Conservation (phyloP, 441 rosid genomes). For the Populus hybrid region DNA sequence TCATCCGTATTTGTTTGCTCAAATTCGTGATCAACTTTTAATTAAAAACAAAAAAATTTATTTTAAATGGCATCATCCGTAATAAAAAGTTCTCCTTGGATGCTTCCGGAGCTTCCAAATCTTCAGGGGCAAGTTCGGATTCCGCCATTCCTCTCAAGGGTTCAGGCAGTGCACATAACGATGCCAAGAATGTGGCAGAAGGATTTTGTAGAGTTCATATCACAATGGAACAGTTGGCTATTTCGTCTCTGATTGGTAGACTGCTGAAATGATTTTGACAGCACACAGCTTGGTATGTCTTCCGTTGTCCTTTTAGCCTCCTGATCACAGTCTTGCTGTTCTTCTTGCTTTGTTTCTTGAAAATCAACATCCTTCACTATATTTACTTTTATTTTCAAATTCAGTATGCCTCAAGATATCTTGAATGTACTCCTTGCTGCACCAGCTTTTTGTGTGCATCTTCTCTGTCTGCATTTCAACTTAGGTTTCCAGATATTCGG, state of each 20-base stretch:
- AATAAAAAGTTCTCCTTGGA: constrained; percentile 81
- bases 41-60: no score
- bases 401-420: neutral
- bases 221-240: neutral
- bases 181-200: constrained; percentile 12
- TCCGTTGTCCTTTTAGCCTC: neutral
- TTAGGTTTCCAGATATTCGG: neutral
- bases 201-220: constrained; percentile 2
- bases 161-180: constrained; percentile 17
- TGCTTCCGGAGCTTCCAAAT: constrained; percentile 63
- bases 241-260: neutral
- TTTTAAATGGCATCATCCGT: constrained; percentile 54
- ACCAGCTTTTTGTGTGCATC: no score
- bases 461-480: neutral
- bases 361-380: neutral
- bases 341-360: neutral
- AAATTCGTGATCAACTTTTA: constrained; percentile 3
- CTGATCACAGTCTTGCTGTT: neutral
- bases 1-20: neutral
- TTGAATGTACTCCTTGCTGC: neutral
- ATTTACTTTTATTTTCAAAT: neutral
- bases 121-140: constrained; percentile 34
- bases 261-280: neutral
- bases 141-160: constrained; percentile 23
- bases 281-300: constrained; percentile 3